Evolutionary conservation across 192 early-diverging fungal species (phyloP).

Genomic region (Backusella psychrophila): DNA sequence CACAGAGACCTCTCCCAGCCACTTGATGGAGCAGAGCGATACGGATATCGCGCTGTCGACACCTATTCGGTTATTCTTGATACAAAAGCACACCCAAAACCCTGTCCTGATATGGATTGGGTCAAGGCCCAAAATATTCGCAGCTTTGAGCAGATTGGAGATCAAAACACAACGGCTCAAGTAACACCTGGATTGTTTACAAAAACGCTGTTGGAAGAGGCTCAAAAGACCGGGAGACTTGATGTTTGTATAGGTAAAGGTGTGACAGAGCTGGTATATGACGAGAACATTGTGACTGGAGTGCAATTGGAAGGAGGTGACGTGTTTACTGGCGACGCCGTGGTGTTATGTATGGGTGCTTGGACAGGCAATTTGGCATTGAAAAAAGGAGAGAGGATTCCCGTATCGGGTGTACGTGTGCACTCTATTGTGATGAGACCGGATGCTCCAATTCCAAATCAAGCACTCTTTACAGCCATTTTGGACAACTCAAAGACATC

Average conservation of each 20-base stretch:
- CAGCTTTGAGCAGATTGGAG: constrained; percentile 24
- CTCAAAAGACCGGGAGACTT: constrained; percentile 25
- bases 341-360: constrained; percentile 46
- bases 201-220: constrained; percentile 31
- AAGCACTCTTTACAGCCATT: constrained; percentile 36
- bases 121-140: constrained; percentile 10
- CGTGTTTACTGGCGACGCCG: constrained; percentile 27
- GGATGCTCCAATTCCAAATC: constrained; percentile 17
- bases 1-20: constrained; percentile 39
- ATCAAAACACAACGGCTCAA: constrained; percentile 37
- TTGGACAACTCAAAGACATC: constrained; percentile 27
- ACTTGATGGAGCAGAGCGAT: constrained; percentile 31
- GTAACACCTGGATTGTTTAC: constrained; percentile 41
- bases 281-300: constrained; percentile 16
- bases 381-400: constrained; percentile 25
- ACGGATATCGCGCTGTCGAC: constrained; percentile 39
- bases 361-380: constrained; percentile 32
- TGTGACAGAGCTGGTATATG: constrained; percentile 14
- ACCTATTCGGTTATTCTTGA: constrained; percentile 32
- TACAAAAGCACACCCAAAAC: background rate
- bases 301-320: constrained; percentile 26
- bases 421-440: constrained; percentile 38
- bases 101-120: constrained; percentile 12
- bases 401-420: constrained; percentile 33
- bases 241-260: constrained; percentile 23